phyloP scores from a whole-genome alignment of 495 filamentous ascomycete genomes.

The Xylaria cubensis region DNA sequence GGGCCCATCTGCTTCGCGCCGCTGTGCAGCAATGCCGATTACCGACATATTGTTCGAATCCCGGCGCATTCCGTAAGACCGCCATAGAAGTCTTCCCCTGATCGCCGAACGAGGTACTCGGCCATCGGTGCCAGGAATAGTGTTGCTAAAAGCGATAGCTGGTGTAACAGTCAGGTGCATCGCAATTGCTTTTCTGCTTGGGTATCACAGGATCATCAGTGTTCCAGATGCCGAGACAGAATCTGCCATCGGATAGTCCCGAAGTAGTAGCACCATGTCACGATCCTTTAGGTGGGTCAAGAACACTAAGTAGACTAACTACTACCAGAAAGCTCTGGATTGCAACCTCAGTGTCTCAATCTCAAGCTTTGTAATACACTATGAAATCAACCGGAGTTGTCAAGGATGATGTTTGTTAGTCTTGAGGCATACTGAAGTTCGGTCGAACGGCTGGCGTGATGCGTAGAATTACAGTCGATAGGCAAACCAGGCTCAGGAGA shows the following conservation, averaged over 20 bases:
- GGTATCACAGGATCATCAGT: slow-evolving; percentile 19
- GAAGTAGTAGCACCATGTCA: slow-evolving; percentile 11
- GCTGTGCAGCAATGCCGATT: no score
- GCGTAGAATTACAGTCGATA: no score
- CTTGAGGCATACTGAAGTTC: neutral
- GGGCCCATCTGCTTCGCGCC: neutral
- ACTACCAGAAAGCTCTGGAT: neutral
- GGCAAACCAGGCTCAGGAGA: no score
- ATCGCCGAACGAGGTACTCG: slow-evolving; percentile 23
- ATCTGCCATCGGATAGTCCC: slow-evolving; percentile 21
- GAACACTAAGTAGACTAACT: no score
- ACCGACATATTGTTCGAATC: neutral
- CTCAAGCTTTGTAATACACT: neutral
- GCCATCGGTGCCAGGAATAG: slow-evolving; percentile 16
- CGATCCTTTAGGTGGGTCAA: neutral
- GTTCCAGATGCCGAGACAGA: neutral
- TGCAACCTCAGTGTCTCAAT: neutral
- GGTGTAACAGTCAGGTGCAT: slow-evolving; percentile 17
- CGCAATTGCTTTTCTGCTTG: slow-evolving; percentile 18
- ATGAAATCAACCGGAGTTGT: neutral
- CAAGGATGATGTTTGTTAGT: neutral
- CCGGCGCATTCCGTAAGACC: slow-evolving; percentile 16
- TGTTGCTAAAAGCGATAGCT: slow-evolving; percentile 7
- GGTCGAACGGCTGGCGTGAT: neutral
- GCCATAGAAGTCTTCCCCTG: slow-evolving; percentile 25